These are phyloP conservation scores for Phyllosticta citribraziliensis DNA, from an alignment of 2,329 filamentous ascomycete species.

Conservation along the genomic window DNA sequence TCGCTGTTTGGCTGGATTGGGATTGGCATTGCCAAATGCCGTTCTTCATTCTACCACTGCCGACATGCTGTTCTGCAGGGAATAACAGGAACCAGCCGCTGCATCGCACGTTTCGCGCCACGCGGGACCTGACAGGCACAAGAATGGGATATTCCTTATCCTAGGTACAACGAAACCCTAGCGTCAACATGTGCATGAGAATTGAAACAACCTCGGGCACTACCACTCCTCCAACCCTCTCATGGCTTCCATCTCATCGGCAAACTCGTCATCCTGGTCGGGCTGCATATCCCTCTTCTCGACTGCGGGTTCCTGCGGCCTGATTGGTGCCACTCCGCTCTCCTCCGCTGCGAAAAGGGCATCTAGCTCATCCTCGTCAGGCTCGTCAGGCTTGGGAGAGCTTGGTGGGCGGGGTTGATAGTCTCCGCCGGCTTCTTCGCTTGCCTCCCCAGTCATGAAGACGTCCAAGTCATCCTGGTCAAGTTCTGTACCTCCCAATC, in stretches of 20 bases:
- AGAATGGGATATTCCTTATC: slow-evolving; percentile 5
- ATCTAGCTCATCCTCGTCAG: slow-evolving; percentile 45
- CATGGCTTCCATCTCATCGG: slow-evolving; percentile 32
- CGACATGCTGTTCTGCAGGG: background rate
- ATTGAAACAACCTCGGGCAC: slow-evolving; percentile 9
- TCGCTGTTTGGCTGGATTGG: background rate
- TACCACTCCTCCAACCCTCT: slow-evolving; percentile 28
- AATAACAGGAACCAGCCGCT: background rate
- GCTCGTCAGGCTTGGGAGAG: slow-evolving; percentile 15
- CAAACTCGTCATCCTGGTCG: slow-evolving; percentile 24
- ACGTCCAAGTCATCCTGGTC: slow-evolving; percentile 46
- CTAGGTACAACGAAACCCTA: slow-evolving; percentile 7
- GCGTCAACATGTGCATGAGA: slow-evolving; percentile 6
- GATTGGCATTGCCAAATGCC: background rate
- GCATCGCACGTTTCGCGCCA: background rate
- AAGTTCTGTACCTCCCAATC: slow-evolving; percentile 21
- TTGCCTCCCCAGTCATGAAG: slow-evolving; percentile 40
- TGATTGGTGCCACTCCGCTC: slow-evolving; percentile 4
- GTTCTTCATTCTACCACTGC: background rate
- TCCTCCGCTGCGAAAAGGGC: slow-evolving; percentile 39
- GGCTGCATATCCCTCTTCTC: slow-evolving; percentile 4
- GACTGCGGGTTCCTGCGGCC: background rate
- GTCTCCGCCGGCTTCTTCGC: background rate
- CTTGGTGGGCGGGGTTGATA: background rate
- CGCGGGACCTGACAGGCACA: background rate